phyloP scores from a whole-genome alignment of 495 filamentous ascomycete genomes.

The Aspergillus kassunensis region DNA sequence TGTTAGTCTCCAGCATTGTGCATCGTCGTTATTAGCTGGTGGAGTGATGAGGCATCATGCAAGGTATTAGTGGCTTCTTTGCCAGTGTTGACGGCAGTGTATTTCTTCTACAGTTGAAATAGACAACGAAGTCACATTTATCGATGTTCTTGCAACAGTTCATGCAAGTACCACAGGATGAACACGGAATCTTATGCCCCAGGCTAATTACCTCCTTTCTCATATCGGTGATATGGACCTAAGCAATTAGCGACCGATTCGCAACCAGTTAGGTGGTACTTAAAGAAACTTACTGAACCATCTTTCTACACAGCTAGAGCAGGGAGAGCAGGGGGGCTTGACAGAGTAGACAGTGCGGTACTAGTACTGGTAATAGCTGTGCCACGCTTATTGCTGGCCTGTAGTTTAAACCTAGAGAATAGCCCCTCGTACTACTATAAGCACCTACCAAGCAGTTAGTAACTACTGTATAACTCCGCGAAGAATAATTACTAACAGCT shows the following conservation, averaged over 20 bases:
- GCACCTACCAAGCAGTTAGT: background rate
- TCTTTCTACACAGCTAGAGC: background rate
- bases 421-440: slow-evolving; percentile 1
- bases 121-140: background rate
- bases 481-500: background rate
- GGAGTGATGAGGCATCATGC: too few species aligned
- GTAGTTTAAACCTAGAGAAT: background rate
- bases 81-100: too few species aligned
- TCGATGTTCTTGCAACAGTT: background rate
- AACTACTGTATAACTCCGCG: background rate
- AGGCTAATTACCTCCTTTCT: background rate
- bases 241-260: background rate
- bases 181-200: background rate
- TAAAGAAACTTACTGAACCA: background rate
- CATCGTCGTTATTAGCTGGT: too few species aligned
- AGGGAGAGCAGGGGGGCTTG: background rate
- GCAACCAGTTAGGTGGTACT: background rate
- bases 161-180: background rate
- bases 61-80: too few species aligned
- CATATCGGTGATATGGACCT: background rate
- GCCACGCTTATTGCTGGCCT: background rate
- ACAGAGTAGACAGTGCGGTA: too few species aligned
- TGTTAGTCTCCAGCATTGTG: too few species aligned
- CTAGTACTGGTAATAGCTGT: background rate
- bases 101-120: background rate